Conservation (phyloP, 2,329 filamentous ascomycete species). For the Septoria linicola region DNA sequence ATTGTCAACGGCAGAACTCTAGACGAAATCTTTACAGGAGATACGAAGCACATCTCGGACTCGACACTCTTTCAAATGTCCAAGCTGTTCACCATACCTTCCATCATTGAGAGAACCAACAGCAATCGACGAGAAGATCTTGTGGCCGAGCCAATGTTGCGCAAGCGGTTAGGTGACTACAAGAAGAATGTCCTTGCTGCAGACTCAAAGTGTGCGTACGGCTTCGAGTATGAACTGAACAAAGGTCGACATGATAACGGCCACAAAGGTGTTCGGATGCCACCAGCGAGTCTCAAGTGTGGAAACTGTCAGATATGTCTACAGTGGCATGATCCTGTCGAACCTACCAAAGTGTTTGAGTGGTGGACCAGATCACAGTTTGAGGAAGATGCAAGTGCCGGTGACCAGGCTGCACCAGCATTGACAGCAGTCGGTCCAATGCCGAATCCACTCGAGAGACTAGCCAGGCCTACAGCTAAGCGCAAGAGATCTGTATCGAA, state of each 20-base stretch:
- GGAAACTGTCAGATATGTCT: neutral
- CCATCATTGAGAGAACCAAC: slow-evolving; percentile 5
- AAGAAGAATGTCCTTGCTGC: neutral
- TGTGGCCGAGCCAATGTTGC: neutral
- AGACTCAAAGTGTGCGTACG: neutral
- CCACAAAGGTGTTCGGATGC: neutral
- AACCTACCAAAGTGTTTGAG: no score
- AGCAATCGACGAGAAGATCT: neutral
- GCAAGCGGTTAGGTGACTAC: neutral
- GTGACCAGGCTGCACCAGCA: no score
- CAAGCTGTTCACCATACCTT: slow-evolving; percentile 8
- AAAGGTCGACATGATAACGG: slow-evolving; percentile 1
- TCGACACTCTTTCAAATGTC: slow-evolving; percentile 6
- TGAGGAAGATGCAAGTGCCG: no score
- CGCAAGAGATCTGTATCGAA: no score
- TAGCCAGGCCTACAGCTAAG: no score
- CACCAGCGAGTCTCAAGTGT: neutral
- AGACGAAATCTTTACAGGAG: slow-evolving; percentile 14
- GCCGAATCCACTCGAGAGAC: no score
- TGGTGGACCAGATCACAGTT: no score
- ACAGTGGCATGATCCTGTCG: neutral
- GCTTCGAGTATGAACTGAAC: neutral
- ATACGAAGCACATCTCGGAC: slow-evolving; percentile 5
- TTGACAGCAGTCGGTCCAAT: no score
- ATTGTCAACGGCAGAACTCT: slow-evolving; percentile 1